Evolutionary conservation across 495 filamentous ascomycete species (phyloP).

Genomic region (Hypomontagnella submonticulosa): DNA sequence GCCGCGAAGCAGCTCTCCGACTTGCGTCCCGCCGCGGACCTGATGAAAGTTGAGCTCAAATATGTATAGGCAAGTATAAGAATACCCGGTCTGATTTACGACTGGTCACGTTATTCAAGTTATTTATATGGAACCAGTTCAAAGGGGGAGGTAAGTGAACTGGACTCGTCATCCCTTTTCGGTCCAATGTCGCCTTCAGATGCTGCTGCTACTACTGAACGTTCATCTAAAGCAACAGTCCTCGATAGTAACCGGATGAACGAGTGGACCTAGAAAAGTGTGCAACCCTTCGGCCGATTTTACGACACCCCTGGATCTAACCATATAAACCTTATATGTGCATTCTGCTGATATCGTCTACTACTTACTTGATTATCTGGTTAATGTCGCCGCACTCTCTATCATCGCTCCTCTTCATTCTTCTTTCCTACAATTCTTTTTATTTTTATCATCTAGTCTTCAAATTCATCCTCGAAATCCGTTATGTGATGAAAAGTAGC

Average conservation of each 20-base stretch:
- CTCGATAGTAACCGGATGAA: neutral
- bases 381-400: neutral
- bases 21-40: too few species aligned
- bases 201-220: constrained; percentile 3
- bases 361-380: constrained; percentile 6
- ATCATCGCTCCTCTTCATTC: neutral
- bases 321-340: constrained; percentile 16
- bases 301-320: neutral
- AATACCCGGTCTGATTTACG: too few species aligned
- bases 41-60: too few species aligned
- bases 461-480: constrained; percentile 1
- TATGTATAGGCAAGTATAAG: too few species aligned
- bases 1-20: too few species aligned
- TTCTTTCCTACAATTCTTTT: constrained; percentile 1
- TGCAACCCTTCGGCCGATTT: constrained; percentile 8
- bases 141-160: too few species aligned
- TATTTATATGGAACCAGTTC: too few species aligned
- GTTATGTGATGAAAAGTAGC: neutral
- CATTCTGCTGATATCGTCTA: neutral
- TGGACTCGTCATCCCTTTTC: too few species aligned
- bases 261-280: constrained; percentile 1
- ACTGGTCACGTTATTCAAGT: too few species aligned
- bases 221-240: constrained; percentile 20
- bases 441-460: neutral
- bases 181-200: too few species aligned